Evolutionary conservation across 768 basidiomycete genomes (phyloP).

Genomic region (Auricularia auricula-judae): DNA sequence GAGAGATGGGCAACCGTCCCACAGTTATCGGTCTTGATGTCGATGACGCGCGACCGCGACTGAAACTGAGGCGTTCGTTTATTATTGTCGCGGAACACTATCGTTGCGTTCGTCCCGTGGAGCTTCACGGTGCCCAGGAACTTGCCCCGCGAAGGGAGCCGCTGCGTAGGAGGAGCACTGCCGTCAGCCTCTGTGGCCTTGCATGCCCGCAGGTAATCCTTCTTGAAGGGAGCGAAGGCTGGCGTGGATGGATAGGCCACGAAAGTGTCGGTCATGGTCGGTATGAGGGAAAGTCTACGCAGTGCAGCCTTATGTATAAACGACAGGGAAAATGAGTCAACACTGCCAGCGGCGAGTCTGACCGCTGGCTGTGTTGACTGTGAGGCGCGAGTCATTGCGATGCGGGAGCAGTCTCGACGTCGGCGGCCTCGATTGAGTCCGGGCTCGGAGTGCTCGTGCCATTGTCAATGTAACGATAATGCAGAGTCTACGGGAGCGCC

Average conservation of each 20-base stretch:
- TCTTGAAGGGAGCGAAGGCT: background rate
- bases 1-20: background rate
- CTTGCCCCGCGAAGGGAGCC: background rate
- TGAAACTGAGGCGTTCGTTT: background rate
- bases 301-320: no score
- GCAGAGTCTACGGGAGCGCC: no score
- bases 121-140: slow-evolving; percentile 7
- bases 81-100: background rate
- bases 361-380: no score
- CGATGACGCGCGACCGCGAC: slow-evolving; percentile 3
- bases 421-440: no score
- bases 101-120: slow-evolving; percentile 4
- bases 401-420: no score
- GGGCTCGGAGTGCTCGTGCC: no score
- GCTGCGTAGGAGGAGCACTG: background rate
- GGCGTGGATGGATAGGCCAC: slow-evolving; percentile 2
- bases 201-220: background rate
- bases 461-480: no score
- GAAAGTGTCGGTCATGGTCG: background rate
- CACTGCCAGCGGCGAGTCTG: no score
- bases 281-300: no score
- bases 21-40: background rate
- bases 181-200: background rate
- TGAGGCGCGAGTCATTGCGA: no score
- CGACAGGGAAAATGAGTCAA: no score